A percentile compares a stretch with the other conserved stretches of the same genome.
These are phyloP conservation scores for Fusarium dimerum DNA, from an alignment of 2,329 filamentous ascomycete species.

Conservation along the genomic window DNA sequence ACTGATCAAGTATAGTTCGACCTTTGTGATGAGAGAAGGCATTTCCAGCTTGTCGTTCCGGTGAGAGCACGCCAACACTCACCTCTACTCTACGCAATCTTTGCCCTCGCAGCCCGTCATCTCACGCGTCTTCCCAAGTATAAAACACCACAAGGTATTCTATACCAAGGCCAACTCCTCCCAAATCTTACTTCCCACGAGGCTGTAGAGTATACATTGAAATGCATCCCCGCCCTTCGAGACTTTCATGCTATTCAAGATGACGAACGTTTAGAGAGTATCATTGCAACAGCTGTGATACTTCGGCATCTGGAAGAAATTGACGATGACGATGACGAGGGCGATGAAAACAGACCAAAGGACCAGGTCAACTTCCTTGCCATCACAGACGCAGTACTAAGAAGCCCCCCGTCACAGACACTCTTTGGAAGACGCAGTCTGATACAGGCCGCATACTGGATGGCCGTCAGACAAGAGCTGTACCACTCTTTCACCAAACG, in stretches of 20 bases:
- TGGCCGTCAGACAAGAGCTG: conserved; percentile 43
- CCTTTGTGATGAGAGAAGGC: conserved; percentile 40
- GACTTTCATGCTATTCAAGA: conserved; percentile 39
- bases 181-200: conserved; percentile 38
- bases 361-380: conserved; percentile 41
- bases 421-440: conserved; percentile 39
- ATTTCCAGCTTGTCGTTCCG: conserved; percentile 42
- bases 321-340: conserved; percentile 38
- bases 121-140: conserved; percentile 41
- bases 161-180: conserved; percentile 41
- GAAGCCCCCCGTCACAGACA: conserved; percentile 38
- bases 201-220: conserved; percentile 42
- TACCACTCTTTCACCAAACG: conserved; percentile 42
- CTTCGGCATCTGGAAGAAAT: conserved; percentile 44
- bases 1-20: conserved; percentile 35
- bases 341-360: conserved; percentile 12
- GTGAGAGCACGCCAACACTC: conserved; percentile 37
- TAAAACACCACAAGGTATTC: conserved; percentile 36
- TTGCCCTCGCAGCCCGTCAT: conserved; percentile 42
- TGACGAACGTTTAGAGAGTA: conserved; percentile 41
- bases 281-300: conserved; percentile 43
- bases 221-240: conserved; percentile 41
- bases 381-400: conserved; percentile 41
- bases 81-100: conserved; percentile 42
- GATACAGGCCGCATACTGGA: conserved; percentile 44